A percentile compares a stretch with the other conserved stretches of the same genome.
These are phyloP conservation scores for Graphiopsis chlorocephala DNA, from an alignment of 2,329 filamentous ascomycete species.

Conservation along the genomic window DNA sequence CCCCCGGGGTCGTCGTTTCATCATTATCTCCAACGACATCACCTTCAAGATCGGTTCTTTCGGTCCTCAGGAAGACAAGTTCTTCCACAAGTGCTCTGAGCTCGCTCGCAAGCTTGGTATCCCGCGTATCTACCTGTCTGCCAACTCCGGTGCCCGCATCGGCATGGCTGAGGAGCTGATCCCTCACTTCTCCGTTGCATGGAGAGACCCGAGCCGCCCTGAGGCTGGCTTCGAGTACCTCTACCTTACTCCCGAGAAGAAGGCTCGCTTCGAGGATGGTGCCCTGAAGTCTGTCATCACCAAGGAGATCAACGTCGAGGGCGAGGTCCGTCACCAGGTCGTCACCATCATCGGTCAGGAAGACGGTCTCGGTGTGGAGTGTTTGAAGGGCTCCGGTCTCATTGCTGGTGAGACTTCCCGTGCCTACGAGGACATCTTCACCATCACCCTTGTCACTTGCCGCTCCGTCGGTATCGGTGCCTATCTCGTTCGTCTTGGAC, in stretches of 20 bases:
- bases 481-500: constrained; percentile 95
- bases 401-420: constrained; percentile 96
- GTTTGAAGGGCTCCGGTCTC: constrained; percentile 91
- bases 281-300: constrained; percentile 77
- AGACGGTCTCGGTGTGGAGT: constrained; percentile 96
- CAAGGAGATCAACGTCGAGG: constrained; percentile 79
- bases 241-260: constrained; percentile 82
- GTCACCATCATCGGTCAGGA: constrained; percentile 89
- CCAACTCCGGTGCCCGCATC: constrained; percentile 96
- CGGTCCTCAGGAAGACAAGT: constrained; percentile 91
- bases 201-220: constrained; percentile 80
- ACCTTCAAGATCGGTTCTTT: constrained; percentile 99
- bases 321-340: constrained; percentile 90
- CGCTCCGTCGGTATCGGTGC: constrained; percentile 98
- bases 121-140: constrained; percentile 94
- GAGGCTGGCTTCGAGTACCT: constrained; percentile 95
- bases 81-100: constrained; percentile 99
- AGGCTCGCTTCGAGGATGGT: constrained; percentile 80
- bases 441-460: constrained; percentile 94
- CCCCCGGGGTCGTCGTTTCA: constrained; percentile 83
- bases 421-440: constrained; percentile 99
- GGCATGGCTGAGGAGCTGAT: constrained; percentile 96
- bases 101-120: constrained; percentile 91
- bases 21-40: constrained; percentile 98
- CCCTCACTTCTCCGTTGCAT: constrained; percentile 93